Base-by-base conservation (phyloP, 768 basidiomycete species). In the Mycena latifolia region DNA sequence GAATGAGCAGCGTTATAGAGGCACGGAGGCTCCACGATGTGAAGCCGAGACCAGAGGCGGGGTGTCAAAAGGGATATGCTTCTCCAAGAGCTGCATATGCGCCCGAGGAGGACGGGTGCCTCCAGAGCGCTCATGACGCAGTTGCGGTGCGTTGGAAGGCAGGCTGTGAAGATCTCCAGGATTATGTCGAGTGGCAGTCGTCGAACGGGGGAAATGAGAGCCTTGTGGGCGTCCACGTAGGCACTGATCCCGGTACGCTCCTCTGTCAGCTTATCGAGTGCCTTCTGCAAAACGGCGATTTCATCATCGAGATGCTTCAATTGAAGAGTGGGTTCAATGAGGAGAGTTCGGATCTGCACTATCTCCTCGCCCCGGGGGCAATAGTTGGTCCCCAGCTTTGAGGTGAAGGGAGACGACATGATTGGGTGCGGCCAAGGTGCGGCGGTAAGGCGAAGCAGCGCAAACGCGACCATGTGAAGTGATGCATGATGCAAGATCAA, bases 31-130 rank as follows among this genome's bases (percentile, higher is more conserved):
- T 66, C 65, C 7, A 52, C 59, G 25, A 66, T 25, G 25, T 66
- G 65, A 17, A 66, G 43, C 17, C 35, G 27, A 20, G 52, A 43
- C 77, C 77, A 78, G 17, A 78, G 60, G 22, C 68, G 64, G 20
- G 77, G 77, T 9, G 65, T 71, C 6, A 60, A 45, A 9, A 47
- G 56, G 8, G 56, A 35, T 14, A 58, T 17, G 2, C 18, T 20
- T 17, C 55, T 45, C 55, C 55, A 56, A 6, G 37, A n/a, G 28
- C 55, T 45, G 41, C 55, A 56, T 24, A 56, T 56, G 55, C 55
- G 41, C 5, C 41, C 55, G 2, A 45, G 27, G 27, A 56, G 41
- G 8, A 56, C 41, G 20, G 55, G 55, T 27, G 55, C 41, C 20
- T 56, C 55, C 28, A 18, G 27, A 18, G 55, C 41, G 18, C 55